A percentile compares a stretch with the other conserved stretches of the same genome.
phyloP scores from a whole-genome alignment of 441 rosid genomes.

The Gossypium davidsonii region DNA sequence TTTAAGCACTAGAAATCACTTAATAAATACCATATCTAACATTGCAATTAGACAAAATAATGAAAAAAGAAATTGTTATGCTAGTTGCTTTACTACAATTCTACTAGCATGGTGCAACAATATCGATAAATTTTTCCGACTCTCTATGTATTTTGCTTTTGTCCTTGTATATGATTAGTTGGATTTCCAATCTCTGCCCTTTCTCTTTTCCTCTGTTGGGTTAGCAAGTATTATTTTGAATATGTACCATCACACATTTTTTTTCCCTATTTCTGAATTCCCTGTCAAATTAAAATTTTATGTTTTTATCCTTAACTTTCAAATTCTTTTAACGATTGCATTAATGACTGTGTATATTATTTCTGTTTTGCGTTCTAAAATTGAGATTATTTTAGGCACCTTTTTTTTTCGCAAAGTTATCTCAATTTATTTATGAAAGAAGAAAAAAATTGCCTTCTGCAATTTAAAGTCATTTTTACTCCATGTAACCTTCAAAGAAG shows the following conservation, averaged over 20 bases:
- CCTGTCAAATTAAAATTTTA: neutral
- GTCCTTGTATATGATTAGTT: neutral
- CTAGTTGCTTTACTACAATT: neutral
- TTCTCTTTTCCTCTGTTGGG: neutral
- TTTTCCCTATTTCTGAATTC: neutral
- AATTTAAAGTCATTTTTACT: neutral
- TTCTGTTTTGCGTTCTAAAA: neutral
- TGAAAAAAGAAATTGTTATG: neutral
- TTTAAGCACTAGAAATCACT: slow-evolving; percentile 1
- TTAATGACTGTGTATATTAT: neutral
- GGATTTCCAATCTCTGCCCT: neutral
- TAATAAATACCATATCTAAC: neutral
- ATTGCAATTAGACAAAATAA: neutral
- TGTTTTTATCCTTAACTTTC: neutral
- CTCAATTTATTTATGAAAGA: neutral
- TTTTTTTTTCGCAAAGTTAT: neutral
- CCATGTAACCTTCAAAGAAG: neutral
- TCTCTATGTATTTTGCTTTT: neutral
- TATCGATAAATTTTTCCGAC: neutral
- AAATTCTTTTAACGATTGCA: neutral
- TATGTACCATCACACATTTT: neutral
- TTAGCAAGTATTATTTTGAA: neutral
- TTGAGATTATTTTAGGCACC: neutral
- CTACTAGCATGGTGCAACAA: neutral
- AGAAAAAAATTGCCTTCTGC: neutral